Evolutionary conservation across 306 rosid genomes (phyloP).

Genomic region (Dryas alaskensis): DNA sequence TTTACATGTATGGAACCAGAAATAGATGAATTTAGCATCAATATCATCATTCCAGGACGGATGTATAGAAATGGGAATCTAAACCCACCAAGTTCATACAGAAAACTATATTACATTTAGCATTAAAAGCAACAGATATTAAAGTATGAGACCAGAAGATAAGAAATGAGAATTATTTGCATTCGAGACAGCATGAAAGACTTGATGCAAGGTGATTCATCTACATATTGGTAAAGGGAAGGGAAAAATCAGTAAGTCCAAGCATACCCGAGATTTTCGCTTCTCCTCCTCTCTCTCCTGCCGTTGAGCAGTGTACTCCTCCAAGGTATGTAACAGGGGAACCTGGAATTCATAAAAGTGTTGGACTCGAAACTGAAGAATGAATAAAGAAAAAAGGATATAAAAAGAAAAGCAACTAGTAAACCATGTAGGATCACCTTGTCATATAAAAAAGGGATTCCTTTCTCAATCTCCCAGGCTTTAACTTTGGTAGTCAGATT

Average conservation of each 20-base stretch:
- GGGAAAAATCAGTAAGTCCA: neutral
- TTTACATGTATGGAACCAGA: neutral
- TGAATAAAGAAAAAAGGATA: neutral
- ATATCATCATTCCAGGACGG: neutral
- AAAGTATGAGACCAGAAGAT: neutral
- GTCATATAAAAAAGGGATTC: constrained; percentile 79
- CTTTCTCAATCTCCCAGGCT: constrained; percentile 85
- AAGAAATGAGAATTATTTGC: neutral
- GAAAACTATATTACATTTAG: neutral
- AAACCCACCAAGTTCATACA: neutral
- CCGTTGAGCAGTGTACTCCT: constrained; percentile 53
- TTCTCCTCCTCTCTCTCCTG: constrained; percentile 76
- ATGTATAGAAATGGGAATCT: neutral
- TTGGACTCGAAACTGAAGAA: constrained; percentile 1
- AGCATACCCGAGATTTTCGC: constrained; percentile 76
- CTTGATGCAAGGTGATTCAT: neutral
- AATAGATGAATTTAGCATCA: neutral
- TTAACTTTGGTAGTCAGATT: constrained; percentile 69
- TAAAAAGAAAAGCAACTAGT: neutral
- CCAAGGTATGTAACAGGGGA: constrained; percentile 54
- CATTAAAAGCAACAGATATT: neutral
- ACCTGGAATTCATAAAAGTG: constrained; percentile 42
- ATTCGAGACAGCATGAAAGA: neutral
- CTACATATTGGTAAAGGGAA: neutral
- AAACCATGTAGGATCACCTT: constrained; percentile 52